phyloP scores from a whole-genome alignment of 441 rosid genomes.

The Heliophila coronopifolia region DNA sequence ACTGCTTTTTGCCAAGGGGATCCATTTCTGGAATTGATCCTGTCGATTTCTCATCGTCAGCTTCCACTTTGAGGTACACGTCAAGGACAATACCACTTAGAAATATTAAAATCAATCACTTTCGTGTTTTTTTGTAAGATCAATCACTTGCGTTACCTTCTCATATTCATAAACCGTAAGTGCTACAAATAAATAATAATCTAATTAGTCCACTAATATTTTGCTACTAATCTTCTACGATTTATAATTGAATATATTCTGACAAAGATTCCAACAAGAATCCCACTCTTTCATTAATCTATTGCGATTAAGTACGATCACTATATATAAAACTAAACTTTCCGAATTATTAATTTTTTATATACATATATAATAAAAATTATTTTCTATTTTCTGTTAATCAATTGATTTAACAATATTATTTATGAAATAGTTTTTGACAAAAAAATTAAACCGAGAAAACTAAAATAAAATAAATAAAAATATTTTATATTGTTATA shows the following conservation, averaged over 20 bases:
- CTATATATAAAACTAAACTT: not conserved
- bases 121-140: slow-evolving; percentile 11
- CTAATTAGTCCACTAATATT: slow-evolving; percentile 16
- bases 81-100: slow-evolving; percentile 27
- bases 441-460: no score
- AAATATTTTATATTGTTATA: no score
- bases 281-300: slow-evolving; percentile 45
- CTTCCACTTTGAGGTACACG: slow-evolving; percentile 29
- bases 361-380: not conserved
- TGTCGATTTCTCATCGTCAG: slow-evolving; percentile 29
- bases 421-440: not conserved
- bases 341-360: not conserved
- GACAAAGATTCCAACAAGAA: slow-evolving; percentile 41
- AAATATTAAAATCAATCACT: no score
- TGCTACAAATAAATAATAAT: not conserved
- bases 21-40: no score
- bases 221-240: slow-evolving; percentile 4
- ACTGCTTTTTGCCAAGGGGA: no score
- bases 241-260: slow-evolving; percentile 17
- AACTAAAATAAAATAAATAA: no score
- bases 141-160: slow-evolving; percentile 27
- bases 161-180: slow-evolving; percentile 1
- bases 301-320: no score
- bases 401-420: not conserved
- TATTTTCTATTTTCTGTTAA: not conserved